A percentile compares a stretch with the other conserved stretches of the same genome.
phyloP scores from a whole-genome alignment of 1,139 yeast genomes.

The Saccharomycopsis phalli region DNA sequence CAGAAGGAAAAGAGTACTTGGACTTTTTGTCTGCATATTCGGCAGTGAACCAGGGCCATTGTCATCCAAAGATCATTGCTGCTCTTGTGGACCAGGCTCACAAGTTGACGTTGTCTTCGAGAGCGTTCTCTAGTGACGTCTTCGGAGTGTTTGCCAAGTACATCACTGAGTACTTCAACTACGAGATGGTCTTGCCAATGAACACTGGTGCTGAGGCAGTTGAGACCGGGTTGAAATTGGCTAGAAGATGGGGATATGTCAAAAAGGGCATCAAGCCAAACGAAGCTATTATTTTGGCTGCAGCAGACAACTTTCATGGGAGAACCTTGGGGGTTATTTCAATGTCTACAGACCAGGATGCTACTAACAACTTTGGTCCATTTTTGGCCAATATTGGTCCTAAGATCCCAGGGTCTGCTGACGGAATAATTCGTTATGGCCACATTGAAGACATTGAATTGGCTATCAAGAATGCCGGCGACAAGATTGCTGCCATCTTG shows the following conservation, averaged over 20 bases:
- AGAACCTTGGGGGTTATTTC: slow-evolving; percentile 93
- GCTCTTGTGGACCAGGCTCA: slow-evolving; percentile 88
- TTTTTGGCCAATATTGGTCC: slow-evolving; percentile 81
- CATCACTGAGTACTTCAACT: slow-evolving; percentile 79
- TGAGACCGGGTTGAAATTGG: slow-evolving; percentile 87
- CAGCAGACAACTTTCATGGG: slow-evolving; percentile 89
- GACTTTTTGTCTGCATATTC: slow-evolving; percentile 92
- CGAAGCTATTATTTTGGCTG: slow-evolving; percentile 83
- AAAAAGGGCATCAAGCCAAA: slow-evolving; percentile 75
- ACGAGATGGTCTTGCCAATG: slow-evolving; percentile 94
- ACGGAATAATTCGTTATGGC: slow-evolving; percentile 57
- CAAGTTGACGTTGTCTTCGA: slow-evolving; percentile 72
- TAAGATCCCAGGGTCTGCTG: slow-evolving; percentile 45
- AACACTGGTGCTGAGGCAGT: slow-evolving; percentile 99
- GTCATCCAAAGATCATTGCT: slow-evolving; percentile 84
- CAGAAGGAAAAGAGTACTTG: slow-evolving; percentile 81
- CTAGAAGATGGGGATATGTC: slow-evolving; percentile 95
- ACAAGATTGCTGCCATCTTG: slow-evolving; percentile 81
- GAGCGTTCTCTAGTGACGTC: slow-evolving; percentile 88
- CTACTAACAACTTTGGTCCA: slow-evolving; percentile 85
- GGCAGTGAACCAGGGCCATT: slow-evolving; percentile 97
- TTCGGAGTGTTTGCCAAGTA: slow-evolving; percentile 85
- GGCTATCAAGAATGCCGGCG: slow-evolving; percentile 80
- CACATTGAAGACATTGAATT: slow-evolving; percentile 76
- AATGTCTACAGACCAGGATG: slow-evolving; percentile 94